Percentiles rank a stretch among this genome's conserved stretches.
Conservation (phyloP, 768 basidiomycete genomes). For the Hypholoma fasciculare region DNA sequence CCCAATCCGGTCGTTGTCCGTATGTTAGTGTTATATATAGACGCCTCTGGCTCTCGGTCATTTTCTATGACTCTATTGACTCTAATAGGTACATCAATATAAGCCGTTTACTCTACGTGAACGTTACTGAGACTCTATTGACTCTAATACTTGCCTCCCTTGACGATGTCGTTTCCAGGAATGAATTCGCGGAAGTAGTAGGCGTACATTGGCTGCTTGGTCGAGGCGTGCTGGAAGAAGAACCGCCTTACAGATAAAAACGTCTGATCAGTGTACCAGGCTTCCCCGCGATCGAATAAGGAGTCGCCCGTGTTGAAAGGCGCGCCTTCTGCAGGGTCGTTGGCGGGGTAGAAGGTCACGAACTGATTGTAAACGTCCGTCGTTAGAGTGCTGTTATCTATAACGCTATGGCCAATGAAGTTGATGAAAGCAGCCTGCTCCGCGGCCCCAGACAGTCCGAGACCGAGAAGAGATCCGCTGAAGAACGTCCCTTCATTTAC, state of each 20-base stretch:
- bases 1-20: too few relatives aligned
- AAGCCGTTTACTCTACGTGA: too few relatives aligned
- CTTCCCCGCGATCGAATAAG: constrained; percentile 53
- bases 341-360: constrained; percentile 43
- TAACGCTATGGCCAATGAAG: constrained; percentile 50
- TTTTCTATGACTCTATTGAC: too few relatives aligned
- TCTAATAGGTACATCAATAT: too few relatives aligned
- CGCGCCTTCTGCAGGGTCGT: constrained; percentile 46
- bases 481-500: constrained; percentile 55
- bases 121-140: too few relatives aligned
- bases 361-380: constrained; percentile 37
- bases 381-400: constrained; percentile 52
- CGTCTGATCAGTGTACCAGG: constrained; percentile 63
- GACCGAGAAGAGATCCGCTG: constrained; percentile 35
- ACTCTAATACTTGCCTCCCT: constrained; percentile 51
- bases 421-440: constrained; percentile 45
- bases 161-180: constrained; percentile 45
- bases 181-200: constrained; percentile 61
- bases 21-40: too few relatives aligned
- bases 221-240: constrained; percentile 49
- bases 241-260: constrained; percentile 50
- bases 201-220: constrained; percentile 47
- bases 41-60: too few relatives aligned
- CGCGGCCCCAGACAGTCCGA: constrained; percentile 36
- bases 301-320: constrained; percentile 61